A percentile compares a stretch with the other conserved stretches of the same genome.
These are phyloP conservation scores for Aspergillus pseudonomiae DNA, from an alignment of 2,329 filamentous ascomycete genomes.

Conservation along the genomic window DNA sequence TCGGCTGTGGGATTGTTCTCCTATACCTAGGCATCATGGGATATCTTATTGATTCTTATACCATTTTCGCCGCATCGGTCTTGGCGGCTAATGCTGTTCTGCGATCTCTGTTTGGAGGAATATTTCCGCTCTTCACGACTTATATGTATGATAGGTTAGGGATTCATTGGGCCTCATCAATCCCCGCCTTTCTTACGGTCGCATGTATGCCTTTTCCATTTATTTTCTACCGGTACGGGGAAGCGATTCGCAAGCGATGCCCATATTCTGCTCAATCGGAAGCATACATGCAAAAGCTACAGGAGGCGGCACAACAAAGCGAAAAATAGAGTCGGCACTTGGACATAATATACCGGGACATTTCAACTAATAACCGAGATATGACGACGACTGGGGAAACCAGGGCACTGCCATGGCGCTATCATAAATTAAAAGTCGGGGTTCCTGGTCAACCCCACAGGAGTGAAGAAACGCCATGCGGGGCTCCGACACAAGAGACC, in stretches of 20 bases:
- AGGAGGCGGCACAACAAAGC: neutral
- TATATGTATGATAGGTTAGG: conserved; percentile 42
- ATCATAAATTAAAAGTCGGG: neutral
- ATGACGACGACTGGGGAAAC: neutral
- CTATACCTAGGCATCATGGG: conserved; percentile 19
- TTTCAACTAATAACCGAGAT: neutral
- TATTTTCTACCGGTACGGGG: conserved; percentile 24
- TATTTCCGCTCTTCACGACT: conserved; percentile 45
- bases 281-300: conserved; percentile 10
- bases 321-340: neutral
- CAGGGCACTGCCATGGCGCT: neutral
- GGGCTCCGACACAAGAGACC: neutral
- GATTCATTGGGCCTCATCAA: conserved; percentile 47
- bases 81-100: conserved; percentile 18
- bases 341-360: neutral
- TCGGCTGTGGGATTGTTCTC: conserved; percentile 22
- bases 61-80: conserved; percentile 18
- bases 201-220: conserved; percentile 37
- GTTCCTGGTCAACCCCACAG: neutral
- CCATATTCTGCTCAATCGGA: conserved; percentile 16
- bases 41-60: conserved; percentile 23
- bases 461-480: conserved; percentile 3
- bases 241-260: conserved; percentile 15
- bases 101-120: conserved; percentile 42
- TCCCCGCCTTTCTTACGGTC: conserved; percentile 24